Evolutionary conservation across 2,329 filamentous ascomycete species (phyloP), one percentile per base, ranked within the genome.

Genomic region (Penicillium sp.): DNA sequence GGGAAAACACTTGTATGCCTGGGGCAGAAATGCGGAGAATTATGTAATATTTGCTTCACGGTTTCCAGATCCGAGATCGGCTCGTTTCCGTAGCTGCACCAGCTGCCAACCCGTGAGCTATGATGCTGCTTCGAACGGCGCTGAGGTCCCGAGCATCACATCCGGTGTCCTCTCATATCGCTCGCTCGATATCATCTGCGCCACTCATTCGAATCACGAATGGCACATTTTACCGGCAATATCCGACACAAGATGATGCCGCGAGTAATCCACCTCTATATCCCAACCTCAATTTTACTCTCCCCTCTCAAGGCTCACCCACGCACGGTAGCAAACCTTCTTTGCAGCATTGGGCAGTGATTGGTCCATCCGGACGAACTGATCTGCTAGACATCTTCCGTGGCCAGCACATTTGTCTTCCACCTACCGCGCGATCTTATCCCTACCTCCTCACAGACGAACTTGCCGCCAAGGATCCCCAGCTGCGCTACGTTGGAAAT

Each of bases 331-430:
- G 72, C 63, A 4, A 47, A 60, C 8, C 59, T 5, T 11, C 59
- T 19, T 41, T 76, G 14, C 83, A 89, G 63, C 85, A 91, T 71
- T 98, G 93, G 93, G 90, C 90, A 39, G 80, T 99, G 39, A 81
- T 98, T 26, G 92, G 91, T 0, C 86, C 91, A 0, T 84, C 87
- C 1, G 90, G 90, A 1, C 90, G 93, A 71, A 96, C 92, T 0
- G 89, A 89, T 0, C 87, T 99, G 55, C 81, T 98, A 3, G 85
- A 96, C 58, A 79, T 93, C 21, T 79, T 98, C 10, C 82, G 87
- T 31, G 93, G 93, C 9, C 84, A 88, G 56, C 82, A 93, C 63
- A 77, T 96, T 31, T 90, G 86, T 70, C 78, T 90, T 7, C 93
- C 93, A 5, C 88, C 92, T 0, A 83, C 80, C 4, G 88, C 90